A percentile compares a stretch with the other conserved stretches of the same genome.
Conservation (phyloP, 1,284 basidiomycete genomes). For the Wallemia ichthyophaga region DNA sequence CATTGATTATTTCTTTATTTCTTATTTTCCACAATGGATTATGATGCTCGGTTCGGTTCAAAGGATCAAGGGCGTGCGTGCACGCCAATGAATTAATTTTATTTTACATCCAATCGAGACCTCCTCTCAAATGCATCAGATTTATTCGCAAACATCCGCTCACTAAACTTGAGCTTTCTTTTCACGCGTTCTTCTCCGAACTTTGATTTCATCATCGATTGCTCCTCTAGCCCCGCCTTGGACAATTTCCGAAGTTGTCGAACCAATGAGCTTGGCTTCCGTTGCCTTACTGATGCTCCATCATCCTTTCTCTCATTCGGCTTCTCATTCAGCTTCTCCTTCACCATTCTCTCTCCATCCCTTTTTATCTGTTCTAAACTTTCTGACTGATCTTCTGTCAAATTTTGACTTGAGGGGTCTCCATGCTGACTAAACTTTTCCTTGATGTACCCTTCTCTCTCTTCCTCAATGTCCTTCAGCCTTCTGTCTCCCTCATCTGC, state of each 20-base stretch:
- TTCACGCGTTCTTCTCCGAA: background rate
- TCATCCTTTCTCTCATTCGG: background rate
- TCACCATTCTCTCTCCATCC: too few relatives aligned
- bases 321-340: background rate
- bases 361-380: too few relatives aligned
- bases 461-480: too few relatives aligned
- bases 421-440: too few relatives aligned
- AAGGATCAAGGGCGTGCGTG: background rate
- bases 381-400: too few relatives aligned
- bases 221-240: background rate
- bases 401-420: too few relatives aligned
- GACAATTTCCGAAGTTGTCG: background rate
- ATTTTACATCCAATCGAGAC: background rate
- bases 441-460: too few relatives aligned
- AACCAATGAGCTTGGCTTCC: background rate
- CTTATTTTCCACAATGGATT: too few relatives aligned
- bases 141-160: background rate
- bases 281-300: background rate
- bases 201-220: background rate
- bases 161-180: background rate
- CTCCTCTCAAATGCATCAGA: background rate
- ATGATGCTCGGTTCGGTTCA: too few relatives aligned
- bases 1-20: background rate
- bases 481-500: background rate
- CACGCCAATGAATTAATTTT: background rate